phyloP scores from a whole-genome alignment of 225 moss, liverwort and hornwort species.

The Pseudisothecium myosuroides region DNA sequence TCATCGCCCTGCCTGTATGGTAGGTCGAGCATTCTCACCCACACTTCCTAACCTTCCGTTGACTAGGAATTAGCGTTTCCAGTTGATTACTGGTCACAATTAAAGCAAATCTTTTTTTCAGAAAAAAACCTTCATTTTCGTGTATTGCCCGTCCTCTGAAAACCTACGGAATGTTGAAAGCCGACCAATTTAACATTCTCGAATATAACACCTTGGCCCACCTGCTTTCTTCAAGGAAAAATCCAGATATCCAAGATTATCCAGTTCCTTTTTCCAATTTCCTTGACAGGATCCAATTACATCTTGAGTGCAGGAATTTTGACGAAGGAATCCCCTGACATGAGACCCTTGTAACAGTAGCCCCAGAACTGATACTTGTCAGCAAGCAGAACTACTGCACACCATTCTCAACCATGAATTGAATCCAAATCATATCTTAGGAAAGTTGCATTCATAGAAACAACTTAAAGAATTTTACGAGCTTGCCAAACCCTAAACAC shows the following conservation, averaged over 20 bases:
- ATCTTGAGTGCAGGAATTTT: background rate
- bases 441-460: background rate
- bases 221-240: background rate
- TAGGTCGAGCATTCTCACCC: background rate
- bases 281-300: background rate
- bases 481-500: background rate
- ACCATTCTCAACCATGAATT: background rate
- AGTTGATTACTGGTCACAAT: background rate
- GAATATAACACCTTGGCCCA: background rate
- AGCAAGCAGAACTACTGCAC: background rate
- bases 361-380: background rate
- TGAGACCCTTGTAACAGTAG: background rate
- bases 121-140: background rate
- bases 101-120: background rate
- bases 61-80: background rate
- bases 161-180: background rate
- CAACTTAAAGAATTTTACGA: background rate
- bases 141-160: background rate
- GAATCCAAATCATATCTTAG: background rate
- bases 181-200: background rate
- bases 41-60: background rate
- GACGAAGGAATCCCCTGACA: background rate
- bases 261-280: background rate
- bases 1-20: constrained; percentile 7
- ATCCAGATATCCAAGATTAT: background rate